Base-by-base conservation (phyloP, 1,284 basidiomycete species). In the Limonomyces culmigenus region DNA sequence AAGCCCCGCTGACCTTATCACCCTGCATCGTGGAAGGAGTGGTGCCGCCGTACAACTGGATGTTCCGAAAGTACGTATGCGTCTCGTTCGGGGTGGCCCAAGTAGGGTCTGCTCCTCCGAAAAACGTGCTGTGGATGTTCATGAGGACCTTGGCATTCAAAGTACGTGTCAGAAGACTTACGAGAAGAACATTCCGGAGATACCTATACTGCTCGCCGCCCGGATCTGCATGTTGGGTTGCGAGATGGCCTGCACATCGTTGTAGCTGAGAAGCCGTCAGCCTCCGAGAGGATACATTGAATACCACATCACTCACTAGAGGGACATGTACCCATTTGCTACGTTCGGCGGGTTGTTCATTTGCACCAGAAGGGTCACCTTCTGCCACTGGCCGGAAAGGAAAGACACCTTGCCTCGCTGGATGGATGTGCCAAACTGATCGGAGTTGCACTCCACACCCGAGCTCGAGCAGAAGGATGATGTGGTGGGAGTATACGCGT, bases 1-100 rank as follows among this genome's bases (percentile, higher is more conserved):
- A n/a, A n/a, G n/a, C n/a, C n/a, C n/a, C n/a, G n/a, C n/a, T n/a
- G n/a, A n/a, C n/a, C n/a, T n/a, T n/a, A n/a, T n/a, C n/a, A n/a
- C n/a, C n/a, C n/a, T n/a, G n/a, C n/a, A n/a, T n/a, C n/a, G n/a
- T 65, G 2, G 68, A 70, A 4, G 65, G 48, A 3, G 50, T 43
- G 2, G 52, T 58, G 40, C 65, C 55, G 6, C 60, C 73, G 58
- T 62, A 76, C 31, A 77, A 47, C 27, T 55, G 55, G 40, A 83
- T 58, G 49, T 80, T 75, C 42, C 78, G 72, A 59, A 68, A 81
- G 51, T 77, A 81, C 0, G 74, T 72, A 47, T 77, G 65, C 2
- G 69, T 67, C 1, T 65, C 67, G 4, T 55, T 49, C 6, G 71
- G 63, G 0, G 76, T 71, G 19, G 73, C 73, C 74, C 74, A 84